phyloP scores from a whole-genome alignment of 768 basidiomycete genomes.

The Russula abietina region DNA sequence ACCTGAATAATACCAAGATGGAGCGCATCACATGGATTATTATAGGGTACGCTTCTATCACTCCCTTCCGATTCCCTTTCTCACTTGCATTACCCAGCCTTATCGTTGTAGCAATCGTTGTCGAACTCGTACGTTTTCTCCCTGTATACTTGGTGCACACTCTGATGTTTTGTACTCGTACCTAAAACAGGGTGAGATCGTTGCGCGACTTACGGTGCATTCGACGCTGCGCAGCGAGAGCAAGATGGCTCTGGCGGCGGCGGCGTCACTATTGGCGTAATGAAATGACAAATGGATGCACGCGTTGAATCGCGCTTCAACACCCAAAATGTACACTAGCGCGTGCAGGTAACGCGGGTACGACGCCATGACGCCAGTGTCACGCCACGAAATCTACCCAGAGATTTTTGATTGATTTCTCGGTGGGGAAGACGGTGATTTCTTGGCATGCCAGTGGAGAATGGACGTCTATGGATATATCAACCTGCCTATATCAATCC shows the following conservation, averaged over 20 bases:
- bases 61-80: no score
- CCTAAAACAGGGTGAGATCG: conserved; percentile 60
- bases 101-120: conserved; percentile 84
- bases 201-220: conserved; percentile 71
- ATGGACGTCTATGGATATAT: background rate
- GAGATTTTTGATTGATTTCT: background rate
- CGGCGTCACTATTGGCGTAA: background rate
- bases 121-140: conserved; percentile 59
- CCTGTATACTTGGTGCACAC: background rate
- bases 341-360: background rate
- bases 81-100: conserved; percentile 46
- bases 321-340: background rate
- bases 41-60: conserved; percentile 45
- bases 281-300: background rate
- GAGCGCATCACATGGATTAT: conserved; percentile 82
- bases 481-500: no score
- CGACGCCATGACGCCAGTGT: background rate
- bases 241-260: background rate
- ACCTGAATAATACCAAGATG: conserved; percentile 85
- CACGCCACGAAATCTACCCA: background rate
- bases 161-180: background rate
- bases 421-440: background rate
- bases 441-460: background rate
- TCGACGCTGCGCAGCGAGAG: conserved; percentile 33
- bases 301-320: background rate